These are phyloP conservation scores for Desmodesmus armatus DNA, from an alignment of 139 green algal species.

Conservation along the genomic window DNA sequence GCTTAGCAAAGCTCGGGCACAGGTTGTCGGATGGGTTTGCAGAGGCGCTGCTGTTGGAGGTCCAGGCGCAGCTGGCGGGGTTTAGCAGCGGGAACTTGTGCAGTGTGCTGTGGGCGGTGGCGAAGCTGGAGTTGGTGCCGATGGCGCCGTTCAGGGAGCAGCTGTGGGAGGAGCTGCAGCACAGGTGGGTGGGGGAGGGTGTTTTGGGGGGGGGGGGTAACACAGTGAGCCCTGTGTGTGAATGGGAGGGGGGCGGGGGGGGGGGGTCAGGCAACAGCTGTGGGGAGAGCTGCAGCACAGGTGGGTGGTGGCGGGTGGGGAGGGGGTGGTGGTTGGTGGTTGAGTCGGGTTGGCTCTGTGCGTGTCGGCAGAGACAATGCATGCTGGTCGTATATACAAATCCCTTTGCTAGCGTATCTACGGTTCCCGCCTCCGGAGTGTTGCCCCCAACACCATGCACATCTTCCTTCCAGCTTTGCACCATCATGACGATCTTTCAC, in stretches of 20 bases:
- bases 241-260: neutral
- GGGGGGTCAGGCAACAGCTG: neutral
- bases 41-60: conserved; percentile 33
- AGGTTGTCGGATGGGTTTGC: conserved; percentile 12
- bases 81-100: neutral
- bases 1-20: conserved; percentile 34
- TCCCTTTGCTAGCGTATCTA: too few species aligned
- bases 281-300: neutral
- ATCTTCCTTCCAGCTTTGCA: too few species aligned
- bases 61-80: conserved; percentile 22
- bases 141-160: neutral
- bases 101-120: conserved; percentile 28
- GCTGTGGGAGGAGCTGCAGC: conserved; percentile 23
- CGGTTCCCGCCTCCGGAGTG: too few species aligned
- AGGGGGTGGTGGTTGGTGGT: neutral
- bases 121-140: conserved; percentile 8
- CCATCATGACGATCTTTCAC: too few species aligned
- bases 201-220: too few species aligned
- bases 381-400: too few species aligned
- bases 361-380: too few species aligned
- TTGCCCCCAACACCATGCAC: too few species aligned
- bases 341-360: neutral
- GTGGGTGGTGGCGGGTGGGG: neutral
- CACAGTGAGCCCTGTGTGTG: too few species aligned
- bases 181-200: neutral